phyloP scores from a whole-genome alignment of 768 basidiomycete species.

The Lentinula boryana region DNA sequence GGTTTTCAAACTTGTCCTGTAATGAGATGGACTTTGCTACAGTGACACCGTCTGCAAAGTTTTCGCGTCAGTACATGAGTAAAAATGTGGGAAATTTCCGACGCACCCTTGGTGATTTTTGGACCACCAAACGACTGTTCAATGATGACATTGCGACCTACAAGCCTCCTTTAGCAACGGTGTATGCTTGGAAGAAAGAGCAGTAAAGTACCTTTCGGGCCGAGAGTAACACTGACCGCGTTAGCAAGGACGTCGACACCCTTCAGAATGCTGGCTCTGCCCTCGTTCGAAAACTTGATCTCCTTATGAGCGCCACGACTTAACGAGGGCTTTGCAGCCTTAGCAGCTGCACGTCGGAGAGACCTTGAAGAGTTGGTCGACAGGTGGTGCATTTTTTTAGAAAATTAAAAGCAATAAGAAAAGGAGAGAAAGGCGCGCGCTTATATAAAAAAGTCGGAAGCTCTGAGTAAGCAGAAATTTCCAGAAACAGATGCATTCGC shows the following conservation, averaged over 20 bases:
- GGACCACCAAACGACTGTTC: slow-evolving; percentile 87
- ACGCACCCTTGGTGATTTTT: slow-evolving; percentile 91
- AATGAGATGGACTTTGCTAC: slow-evolving; percentile 93
- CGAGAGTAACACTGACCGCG: slow-evolving; percentile 93
- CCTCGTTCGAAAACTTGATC: slow-evolving; percentile 94
- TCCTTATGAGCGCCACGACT: slow-evolving; percentile 87
- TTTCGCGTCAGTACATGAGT: slow-evolving; percentile 3
- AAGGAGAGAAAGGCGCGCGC: slow-evolving; percentile 6
- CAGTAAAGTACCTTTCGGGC: slow-evolving; percentile 74
- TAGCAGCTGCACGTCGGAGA: slow-evolving; percentile 61
- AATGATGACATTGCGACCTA: slow-evolving; percentile 97
- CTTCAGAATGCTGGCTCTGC: slow-evolving; percentile 86
- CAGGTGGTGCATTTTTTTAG: slow-evolving; percentile 62
- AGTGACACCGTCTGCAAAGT: slow-evolving; percentile 83
- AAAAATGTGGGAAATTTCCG: neutral
- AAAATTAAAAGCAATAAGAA: slow-evolving; percentile 10
- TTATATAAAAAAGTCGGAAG: neutral
- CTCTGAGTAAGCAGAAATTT: slow-evolving; percentile 2
- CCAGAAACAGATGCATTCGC: neutral
- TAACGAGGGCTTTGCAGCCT: slow-evolving; percentile 46
- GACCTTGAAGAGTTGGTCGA: slow-evolving; percentile 60
- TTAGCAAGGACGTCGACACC: slow-evolving; percentile 97
- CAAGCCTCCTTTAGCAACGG: slow-evolving; percentile 9
- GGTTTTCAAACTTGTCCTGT: slow-evolving; percentile 98
- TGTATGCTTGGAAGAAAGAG: neutral